Evolutionary conservation across 177 flowering plant species (phyloP), one percentile per base, ranked within the genome.

Genomic region (Telopea speciosissima): DNA sequence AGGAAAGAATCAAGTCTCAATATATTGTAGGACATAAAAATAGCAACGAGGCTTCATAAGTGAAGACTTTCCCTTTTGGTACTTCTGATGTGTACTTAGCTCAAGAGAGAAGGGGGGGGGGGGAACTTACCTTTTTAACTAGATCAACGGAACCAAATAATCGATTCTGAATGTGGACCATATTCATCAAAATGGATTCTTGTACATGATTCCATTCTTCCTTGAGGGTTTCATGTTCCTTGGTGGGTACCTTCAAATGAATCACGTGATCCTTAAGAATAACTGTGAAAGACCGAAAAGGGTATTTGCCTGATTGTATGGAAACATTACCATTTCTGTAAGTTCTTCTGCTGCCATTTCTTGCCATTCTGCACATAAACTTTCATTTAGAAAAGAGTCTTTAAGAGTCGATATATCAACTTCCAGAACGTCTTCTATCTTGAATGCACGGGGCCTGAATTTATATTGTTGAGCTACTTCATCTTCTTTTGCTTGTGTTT

Each of bases 101-200:
- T 66, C 19, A 56, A 11, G 59, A 44, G 4, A 49, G 26, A 42
- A 23, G 49, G 1, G 49, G 54, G 54, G 19, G 54, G 54, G 54
- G 3, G 19, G 64, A 23, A 78, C 85, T 85, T 80, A 85, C 97
- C 58, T 22, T 40, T 66, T 73, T 74, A 58, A 76, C 67, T 66
- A 89, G 90, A 77, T 87, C 69, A 42, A 45, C 31, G 13, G 94
- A 89, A 24, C 99, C 97, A 85, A 91, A 95, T 25, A 93, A 66
- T 65, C 79, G 82, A 77, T 76, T 81, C 75, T 95, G 93, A 22
- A 80, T 61, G 31, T 76, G 63, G 65, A 93, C 87, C 73, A 90
- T 62, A 26, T 77, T 78, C 66, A 70, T 78, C 71, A 84, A 63
- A 72, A 85, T 70, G n/a, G 85, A 71, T 12, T 90, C 97, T 65